A percentile compares a stretch with the other conserved stretches of the same genome.
These are phyloP conservation scores for Eustoma russellianum DNA, from an alignment of 257 asterid genomes.

Conservation along the genomic window DNA sequence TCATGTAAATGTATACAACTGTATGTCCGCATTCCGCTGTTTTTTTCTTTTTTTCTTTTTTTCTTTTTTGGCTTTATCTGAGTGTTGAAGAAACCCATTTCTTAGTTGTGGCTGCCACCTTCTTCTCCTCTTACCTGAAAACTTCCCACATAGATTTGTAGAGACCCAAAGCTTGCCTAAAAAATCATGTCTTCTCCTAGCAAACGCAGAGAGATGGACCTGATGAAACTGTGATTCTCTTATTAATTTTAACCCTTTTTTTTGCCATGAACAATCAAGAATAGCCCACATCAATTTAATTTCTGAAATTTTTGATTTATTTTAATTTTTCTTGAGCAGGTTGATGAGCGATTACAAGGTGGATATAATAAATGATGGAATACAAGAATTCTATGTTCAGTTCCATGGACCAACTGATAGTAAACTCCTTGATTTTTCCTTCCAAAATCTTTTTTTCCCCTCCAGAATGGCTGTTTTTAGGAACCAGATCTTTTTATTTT, in stretches of 20 bases:
- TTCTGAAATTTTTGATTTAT: conserved; percentile 2
- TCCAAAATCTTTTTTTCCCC: conserved; percentile 11
- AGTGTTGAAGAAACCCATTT: too few species aligned
- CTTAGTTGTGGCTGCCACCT: conserved; percentile 1
- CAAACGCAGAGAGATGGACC: conserved; percentile 98
- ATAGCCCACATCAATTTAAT: not conserved
- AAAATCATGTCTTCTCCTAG: conserved; percentile 87
- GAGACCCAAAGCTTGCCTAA: conserved; percentile 2
- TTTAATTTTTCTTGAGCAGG: conserved; percentile 33
- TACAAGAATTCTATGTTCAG: conserved; percentile 84
- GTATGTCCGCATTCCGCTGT: too few species aligned
- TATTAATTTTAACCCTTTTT: conserved; percentile 5
- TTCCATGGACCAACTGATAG: conserved; percentile 89
- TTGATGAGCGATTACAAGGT: conserved; percentile 99
- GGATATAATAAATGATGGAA: conserved; percentile 87
- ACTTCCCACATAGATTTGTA: not conserved
- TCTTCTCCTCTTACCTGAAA: conserved; percentile 3
- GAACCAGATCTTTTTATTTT: conserved; percentile 13
- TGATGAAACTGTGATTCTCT: conserved; percentile 74
- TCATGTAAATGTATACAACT: too few species aligned
- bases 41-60: too few species aligned
- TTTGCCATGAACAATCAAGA: not conserved
- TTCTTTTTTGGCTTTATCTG: too few species aligned
- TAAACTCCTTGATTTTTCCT: conserved; percentile 29
- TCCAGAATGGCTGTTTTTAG: conserved; percentile 1